Evolutionary conservation across 148 eudicot genomes (phyloP).

Genomic region (Limonium bicolor): DNA sequence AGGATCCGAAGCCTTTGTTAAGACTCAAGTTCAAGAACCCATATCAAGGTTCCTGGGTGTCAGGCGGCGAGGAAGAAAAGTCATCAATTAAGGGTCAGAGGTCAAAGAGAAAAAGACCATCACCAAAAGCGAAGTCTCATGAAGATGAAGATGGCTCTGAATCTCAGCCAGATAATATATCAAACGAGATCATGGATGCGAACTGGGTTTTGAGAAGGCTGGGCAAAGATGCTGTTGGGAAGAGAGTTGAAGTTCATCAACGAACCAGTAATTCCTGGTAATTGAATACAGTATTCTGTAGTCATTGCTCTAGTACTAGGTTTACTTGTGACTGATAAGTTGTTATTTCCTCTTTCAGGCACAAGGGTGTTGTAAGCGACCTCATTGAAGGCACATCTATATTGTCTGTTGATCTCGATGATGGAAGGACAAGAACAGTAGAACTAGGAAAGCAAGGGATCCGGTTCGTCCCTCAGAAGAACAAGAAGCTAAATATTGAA

Average conservation of each 20-base stretch:
- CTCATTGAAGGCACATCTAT: slow-evolving; percentile 46
- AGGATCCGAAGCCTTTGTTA: slow-evolving; percentile 59
- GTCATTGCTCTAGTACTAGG: no score
- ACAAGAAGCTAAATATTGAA: slow-evolving; percentile 37
- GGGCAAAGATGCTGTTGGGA: slow-evolving; percentile 89
- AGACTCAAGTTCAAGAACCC: slow-evolving; percentile 78
- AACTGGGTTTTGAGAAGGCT: slow-evolving; percentile 76
- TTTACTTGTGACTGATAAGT: background rate
- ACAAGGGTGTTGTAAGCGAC: slow-evolving; percentile 58
- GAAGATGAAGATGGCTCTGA: slow-evolving; percentile 32
- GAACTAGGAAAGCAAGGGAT: slow-evolving; percentile 82
- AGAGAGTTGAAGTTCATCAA: slow-evolving; percentile 90
- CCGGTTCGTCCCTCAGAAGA: slow-evolving; percentile 67
- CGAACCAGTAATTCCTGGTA: slow-evolving; percentile 76
- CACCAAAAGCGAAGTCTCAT: slow-evolving; percentile 27
- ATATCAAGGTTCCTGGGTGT: slow-evolving; percentile 32
- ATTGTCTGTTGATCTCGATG: slow-evolving; percentile 65
- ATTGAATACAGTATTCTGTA: no score
- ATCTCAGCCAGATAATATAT: slow-evolving; percentile 23
- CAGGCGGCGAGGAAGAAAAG: slow-evolving; percentile 52
- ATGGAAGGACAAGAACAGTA: slow-evolving; percentile 52
- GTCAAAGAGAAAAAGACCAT: slow-evolving; percentile 76
- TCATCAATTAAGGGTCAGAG: slow-evolving; percentile 74
- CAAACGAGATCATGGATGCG: slow-evolving; percentile 54
- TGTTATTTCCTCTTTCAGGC: slow-evolving; percentile 34